Percentiles rank a stretch among this genome's conserved stretches.
phyloP scores from a whole-genome alignment of 176 grass and related monocot species.

The Zea mays region Zm-B73-REFERENCE-NAM-5.0 NC_050099.1:148639501-148640000 shows the following conservation, averaged over 20 bases:
- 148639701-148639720: conserved; percentile 66
- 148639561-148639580: conserved; percentile 81
- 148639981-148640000: conserved; percentile 91
- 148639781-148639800: conserved; percentile 75
- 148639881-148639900: conserved; percentile 85
- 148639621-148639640: conserved; percentile 73
- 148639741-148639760: conserved; percentile 62
- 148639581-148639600: conserved; percentile 55
- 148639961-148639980: conserved; percentile 98
- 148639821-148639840: conserved; percentile 90
- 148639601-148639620: conserved; percentile 70
- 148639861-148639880: conserved; percentile 72
- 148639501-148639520: conserved; percentile 63
- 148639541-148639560: conserved; percentile 65
- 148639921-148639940: conserved; percentile 84
- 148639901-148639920: conserved; percentile 91
- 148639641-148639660: conserved; percentile 87
- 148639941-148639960: conserved; percentile 96
- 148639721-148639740: conserved; percentile 86
- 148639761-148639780: conserved; percentile 54
- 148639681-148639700: conserved; percentile 83
- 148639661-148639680: conserved; percentile 82
- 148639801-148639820: conserved; percentile 65
- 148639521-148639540: conserved; percentile 58
- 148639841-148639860: conserved; percentile 83